Conservation (phyloP, 192 early-diverging fungal species). For the Backusella mclennaniae region DNA sequence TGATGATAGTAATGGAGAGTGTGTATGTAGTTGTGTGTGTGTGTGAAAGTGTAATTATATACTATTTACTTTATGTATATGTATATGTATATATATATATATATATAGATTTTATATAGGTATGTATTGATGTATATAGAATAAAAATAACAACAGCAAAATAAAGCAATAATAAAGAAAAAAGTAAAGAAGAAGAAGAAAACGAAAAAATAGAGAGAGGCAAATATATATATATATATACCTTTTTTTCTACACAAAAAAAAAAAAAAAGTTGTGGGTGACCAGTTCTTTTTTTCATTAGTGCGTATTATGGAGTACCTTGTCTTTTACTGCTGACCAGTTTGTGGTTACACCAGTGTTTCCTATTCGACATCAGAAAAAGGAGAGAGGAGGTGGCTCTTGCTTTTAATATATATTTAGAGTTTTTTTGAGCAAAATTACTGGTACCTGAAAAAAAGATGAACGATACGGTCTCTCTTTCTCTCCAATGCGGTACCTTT, state of each 20-base stretch:
- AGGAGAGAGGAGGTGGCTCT: conserved; percentile 2
- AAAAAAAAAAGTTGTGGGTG: neutral
- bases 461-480: neutral
- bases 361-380: neutral
- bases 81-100: neutral
- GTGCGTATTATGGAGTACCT: neutral
- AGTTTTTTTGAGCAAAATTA: neutral
- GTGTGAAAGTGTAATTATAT: neutral
- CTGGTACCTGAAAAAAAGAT: neutral
- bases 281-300: neutral
- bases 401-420: conserved; percentile 3
- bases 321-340: conserved; percentile 3
- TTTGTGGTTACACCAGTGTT: neutral
- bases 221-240: neutral
- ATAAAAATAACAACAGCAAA: neutral
- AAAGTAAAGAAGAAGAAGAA: neutral
- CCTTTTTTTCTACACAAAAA: neutral
- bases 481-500: neutral
- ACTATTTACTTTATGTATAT: neutral
- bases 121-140: neutral
- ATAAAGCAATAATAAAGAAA: neutral
- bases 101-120: neutral
- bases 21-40: neutral
- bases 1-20: neutral
- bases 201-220: neutral